Base-by-base conservation (phyloP, 352 stramenopile species). In the Phytophthora uliginosa region DNA sequence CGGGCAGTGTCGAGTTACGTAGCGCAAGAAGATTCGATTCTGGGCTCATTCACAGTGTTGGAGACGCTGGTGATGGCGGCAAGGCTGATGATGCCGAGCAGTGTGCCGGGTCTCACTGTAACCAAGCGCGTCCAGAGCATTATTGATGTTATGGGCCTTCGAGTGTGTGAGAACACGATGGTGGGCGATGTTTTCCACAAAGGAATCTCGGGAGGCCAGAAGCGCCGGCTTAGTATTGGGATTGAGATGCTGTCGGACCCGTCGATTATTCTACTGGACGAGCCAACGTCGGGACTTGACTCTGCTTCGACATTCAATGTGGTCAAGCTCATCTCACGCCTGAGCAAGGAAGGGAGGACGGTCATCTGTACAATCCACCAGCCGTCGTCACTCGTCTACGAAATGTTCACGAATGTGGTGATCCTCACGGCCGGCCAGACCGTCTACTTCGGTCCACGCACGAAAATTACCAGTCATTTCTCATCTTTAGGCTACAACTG, bases 241-340 rank as follows among this genome's bases (percentile, higher is more conserved):
- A 80, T 98, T 50, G 95, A 99, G 80, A 80, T 99, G 59, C 83
- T 98, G 1, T 88, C 92, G 0, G 98, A 99, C 62, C 97, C 97
- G 38, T 93, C 96, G 36, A 85, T 99, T 38, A 66, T 99, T 54
- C 90, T 99, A 33, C 77, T 99, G 24, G 96, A 99, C 65, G 97
- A 98, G 69, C 95, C 97, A 0, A 99, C 95, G 0, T 96, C 82
- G 5, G 93, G 93, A 0, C 77, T 99, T 13, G 97, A 99, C 77
- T 88, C 89, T 18, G 90, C 85, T 9, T 91, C 94, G 33, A 94
- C 95, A 1, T 83, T 91, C 55, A 87, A 88, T 34, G 90, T 99
- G 10, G 94, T 99, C 63, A 78, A 95, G 34, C 66, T 85, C 40
- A 69, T 95, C 17, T 67, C 86, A 7, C 67, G 76, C 18, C 63